phyloP scores from a whole-genome alignment of 805 yeast species.

The Starmerella apis region DNA sequence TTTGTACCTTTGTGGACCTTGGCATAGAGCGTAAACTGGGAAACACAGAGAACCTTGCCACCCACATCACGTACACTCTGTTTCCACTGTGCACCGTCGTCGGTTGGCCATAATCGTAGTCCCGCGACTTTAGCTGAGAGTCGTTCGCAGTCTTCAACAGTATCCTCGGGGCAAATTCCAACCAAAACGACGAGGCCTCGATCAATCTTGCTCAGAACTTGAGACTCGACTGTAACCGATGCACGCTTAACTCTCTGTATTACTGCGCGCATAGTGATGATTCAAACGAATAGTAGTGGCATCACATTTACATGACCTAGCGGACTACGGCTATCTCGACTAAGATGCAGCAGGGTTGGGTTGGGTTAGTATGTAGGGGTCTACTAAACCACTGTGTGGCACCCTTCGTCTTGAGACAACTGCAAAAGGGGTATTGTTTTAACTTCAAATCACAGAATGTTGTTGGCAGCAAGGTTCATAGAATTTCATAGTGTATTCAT shows the following conservation, averaged over 20 bases:
- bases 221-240: slow-evolving; percentile 70
- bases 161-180: slow-evolving; percentile 73
- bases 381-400: too few species aligned
- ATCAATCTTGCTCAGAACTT: slow-evolving; percentile 58
- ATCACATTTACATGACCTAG: background rate
- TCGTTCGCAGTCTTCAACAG: slow-evolving; percentile 58
- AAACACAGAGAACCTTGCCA: slow-evolving; percentile 73
- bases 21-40: slow-evolving; percentile 87
- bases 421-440: too few species aligned
- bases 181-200: slow-evolving; percentile 72
- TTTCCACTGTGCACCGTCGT: slow-evolving; percentile 68
- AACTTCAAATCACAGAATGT: too few species aligned
- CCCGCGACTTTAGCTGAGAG: slow-evolving; percentile 56
- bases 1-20: slow-evolving; percentile 81
- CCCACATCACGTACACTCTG: slow-evolving; percentile 50
- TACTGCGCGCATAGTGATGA: slow-evolving; percentile 78
- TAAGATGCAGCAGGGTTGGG: too few species aligned
- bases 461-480: too few species aligned
- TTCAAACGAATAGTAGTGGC: too few species aligned
- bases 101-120: slow-evolving; percentile 67
- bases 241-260: slow-evolving; percentile 84
- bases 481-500: too few species aligned
- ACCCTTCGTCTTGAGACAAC: too few species aligned
- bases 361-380: too few species aligned
- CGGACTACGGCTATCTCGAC: background rate